Evolutionary conservation across 1,284 basidiomycete genomes (phyloP).

Genomic region (Apiotrichum porosum): DNA sequence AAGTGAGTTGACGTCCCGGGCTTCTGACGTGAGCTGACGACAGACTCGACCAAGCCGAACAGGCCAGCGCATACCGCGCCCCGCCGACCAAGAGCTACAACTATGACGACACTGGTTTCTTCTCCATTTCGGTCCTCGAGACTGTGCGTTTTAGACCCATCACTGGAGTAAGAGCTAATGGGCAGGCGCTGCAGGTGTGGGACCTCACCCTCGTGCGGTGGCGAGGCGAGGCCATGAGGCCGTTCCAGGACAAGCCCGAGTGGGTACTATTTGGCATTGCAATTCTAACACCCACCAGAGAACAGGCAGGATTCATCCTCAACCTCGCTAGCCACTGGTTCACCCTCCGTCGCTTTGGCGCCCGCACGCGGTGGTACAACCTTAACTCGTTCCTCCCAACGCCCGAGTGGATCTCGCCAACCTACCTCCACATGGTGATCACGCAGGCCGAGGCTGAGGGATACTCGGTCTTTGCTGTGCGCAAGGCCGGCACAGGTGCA

Average conservation of each 20-base stretch:
- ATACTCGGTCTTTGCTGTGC: conserved; percentile 81
- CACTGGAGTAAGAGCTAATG: background rate
- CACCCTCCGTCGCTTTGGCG: conserved; percentile 69
- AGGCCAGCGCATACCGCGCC: conserved; percentile 37
- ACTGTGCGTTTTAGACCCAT: conserved; percentile 5
- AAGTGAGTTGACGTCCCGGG: conserved; percentile 38
- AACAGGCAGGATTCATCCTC: conserved; percentile 80
- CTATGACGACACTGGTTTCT: conserved; percentile 91
- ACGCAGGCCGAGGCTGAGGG: conserved; percentile 83
- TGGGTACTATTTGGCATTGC: conserved; percentile 46
- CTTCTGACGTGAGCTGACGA: background rate
- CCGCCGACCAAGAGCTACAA: conserved; percentile 59
- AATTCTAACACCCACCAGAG: conserved; percentile 50
- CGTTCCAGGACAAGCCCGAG: conserved; percentile 73
- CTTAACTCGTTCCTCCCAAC: conserved; percentile 69
- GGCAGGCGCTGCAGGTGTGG: conserved; percentile 69
- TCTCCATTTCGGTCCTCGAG: conserved; percentile 55
- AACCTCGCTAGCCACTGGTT: conserved; percentile 87
- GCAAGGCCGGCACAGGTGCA: conserved; percentile 32
- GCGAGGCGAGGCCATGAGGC: conserved; percentile 74
- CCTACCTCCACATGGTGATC: conserved; percentile 78
- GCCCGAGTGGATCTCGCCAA: conserved; percentile 77
- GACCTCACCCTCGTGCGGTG: conserved; percentile 75
- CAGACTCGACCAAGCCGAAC: conserved; percentile 52
- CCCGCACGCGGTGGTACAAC: conserved; percentile 74